These are phyloP conservation scores for Dothistroma septosporum DNA, from an alignment of 2,329 filamentous ascomycete genomes.

Conservation along the genomic window DNA sequence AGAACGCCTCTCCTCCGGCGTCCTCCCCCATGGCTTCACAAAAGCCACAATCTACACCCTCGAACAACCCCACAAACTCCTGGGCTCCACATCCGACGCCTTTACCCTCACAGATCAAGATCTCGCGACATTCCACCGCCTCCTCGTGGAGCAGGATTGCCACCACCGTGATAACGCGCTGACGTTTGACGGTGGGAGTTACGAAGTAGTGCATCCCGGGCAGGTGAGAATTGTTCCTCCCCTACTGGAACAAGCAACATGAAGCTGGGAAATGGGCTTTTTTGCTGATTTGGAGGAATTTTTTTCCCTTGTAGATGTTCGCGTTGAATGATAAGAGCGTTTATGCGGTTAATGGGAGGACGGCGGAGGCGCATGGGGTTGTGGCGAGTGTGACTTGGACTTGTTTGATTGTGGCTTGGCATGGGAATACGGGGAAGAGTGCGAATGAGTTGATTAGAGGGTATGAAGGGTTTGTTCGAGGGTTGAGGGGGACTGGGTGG, in stretches of 20 bases:
- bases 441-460: background rate
- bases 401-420: background rate
- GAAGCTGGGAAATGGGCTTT: background rate
- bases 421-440: background rate
- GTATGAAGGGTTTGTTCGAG: background rate
- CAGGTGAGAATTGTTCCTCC: background rate
- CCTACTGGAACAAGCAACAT: background rate
- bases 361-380: background rate
- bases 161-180: background rate
- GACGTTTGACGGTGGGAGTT: background rate
- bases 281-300: too few species aligned
- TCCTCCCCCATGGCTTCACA: background rate
- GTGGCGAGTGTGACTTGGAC: background rate
- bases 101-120: background rate
- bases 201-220: background rate
- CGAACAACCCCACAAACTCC: background rate
- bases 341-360: constrained; percentile 1
- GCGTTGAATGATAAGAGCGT: background rate
- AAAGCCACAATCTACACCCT: background rate
- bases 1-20: background rate
- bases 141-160: background rate
- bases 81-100: background rate
- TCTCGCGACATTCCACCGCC: background rate
- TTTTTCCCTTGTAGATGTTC: constrained; percentile 1
- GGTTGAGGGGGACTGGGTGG: background rate